A percentile compares a stretch with the other conserved stretches of the same genome.
Evolutionary conservation across 1,139 yeast species (phyloP).

Genomic region (Debaryomyces udenii): DNA sequence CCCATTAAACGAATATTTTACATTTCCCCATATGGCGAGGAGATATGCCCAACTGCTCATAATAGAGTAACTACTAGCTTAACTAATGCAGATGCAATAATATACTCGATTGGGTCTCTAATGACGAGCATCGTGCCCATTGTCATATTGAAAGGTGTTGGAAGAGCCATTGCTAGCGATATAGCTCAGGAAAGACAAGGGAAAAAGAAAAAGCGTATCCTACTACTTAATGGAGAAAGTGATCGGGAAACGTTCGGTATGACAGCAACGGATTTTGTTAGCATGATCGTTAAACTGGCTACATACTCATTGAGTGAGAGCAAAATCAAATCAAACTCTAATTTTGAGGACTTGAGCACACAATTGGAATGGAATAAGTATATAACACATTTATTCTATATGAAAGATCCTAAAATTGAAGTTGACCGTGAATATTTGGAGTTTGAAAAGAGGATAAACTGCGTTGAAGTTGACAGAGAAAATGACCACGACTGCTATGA

Average conservation of each 20-base stretch:
- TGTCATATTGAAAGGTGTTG: conserved; percentile 72
- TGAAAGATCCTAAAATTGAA: conserved; percentile 47
- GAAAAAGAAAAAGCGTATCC: conserved; percentile 45
- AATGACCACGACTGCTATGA: conserved; percentile 36
- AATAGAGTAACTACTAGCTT: conserved; percentile 60
- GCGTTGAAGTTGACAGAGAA: conserved; percentile 45
- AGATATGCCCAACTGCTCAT: conserved; percentile 78
- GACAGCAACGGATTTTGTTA: conserved; percentile 60
- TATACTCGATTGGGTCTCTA: conserved; percentile 84
- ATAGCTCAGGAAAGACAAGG: conserved; percentile 16
- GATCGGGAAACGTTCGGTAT: conserved; percentile 80
- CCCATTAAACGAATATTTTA: conserved; percentile 77
- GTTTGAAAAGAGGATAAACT: conserved; percentile 41
- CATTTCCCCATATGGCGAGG: conserved; percentile 87
- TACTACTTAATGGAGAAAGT: conserved; percentile 68
- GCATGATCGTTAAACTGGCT: conserved; percentile 55
- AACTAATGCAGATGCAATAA: conserved; percentile 53
- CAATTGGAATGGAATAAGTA: conserved; percentile 40
- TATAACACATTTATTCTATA: conserved; percentile 60
- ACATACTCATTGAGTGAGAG: conserved; percentile 35
- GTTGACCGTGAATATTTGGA: conserved; percentile 48
- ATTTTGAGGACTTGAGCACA: conserved; percentile 12
- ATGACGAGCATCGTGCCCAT: conserved; percentile 87
- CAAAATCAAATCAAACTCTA: conserved; percentile 11
- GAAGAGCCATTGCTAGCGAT: conserved; percentile 54